phyloP scores from a whole-genome alignment of 1,139 yeast genomes.

The Scheffersomyces titani region DNA sequence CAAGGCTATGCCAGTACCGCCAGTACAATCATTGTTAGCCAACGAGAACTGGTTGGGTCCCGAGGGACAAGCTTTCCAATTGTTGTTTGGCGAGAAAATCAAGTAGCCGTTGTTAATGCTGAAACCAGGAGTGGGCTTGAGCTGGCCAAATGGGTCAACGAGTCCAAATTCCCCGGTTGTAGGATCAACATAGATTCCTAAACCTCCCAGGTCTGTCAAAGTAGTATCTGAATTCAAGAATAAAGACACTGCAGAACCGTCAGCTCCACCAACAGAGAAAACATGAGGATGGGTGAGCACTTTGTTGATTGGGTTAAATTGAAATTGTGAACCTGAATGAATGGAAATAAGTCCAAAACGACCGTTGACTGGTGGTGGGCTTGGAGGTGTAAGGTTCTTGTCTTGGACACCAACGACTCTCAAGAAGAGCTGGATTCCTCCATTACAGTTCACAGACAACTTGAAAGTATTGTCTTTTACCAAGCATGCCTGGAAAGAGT shows the following conservation, averaged over 20 bases:
- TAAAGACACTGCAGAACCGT: slow-evolving; percentile 24
- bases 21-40: slow-evolving; percentile 25
- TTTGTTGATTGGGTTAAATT: slow-evolving; percentile 24
- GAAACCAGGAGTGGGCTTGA: slow-evolving; percentile 26
- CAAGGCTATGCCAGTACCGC: slow-evolving; percentile 29
- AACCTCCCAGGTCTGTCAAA: slow-evolving; percentile 29
- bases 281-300: slow-evolving; percentile 30
- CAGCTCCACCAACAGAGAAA: slow-evolving; percentile 31
- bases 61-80: slow-evolving; percentile 30
- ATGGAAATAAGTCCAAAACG: slow-evolving; percentile 19
- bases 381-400: slow-evolving; percentile 2
- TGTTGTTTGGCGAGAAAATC: slow-evolving; percentile 19
- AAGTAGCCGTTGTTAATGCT: slow-evolving; percentile 23
- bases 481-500: slow-evolving; percentile 22
- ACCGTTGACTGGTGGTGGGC: background rate
- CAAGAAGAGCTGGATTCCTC: slow-evolving; percentile 14
- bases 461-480: slow-evolving; percentile 12
- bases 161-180: slow-evolving; percentile 31
- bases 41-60: slow-evolving; percentile 25
- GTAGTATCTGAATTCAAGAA: slow-evolving; percentile 25
- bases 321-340: slow-evolving; percentile 23
- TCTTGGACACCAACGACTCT: slow-evolving; percentile 4
- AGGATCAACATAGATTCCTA: slow-evolving; percentile 25
- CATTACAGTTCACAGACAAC: slow-evolving; percentile 9
- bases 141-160: slow-evolving; percentile 28